Evolutionary conservation across 1,284 basidiomycete species (phyloP).

Genomic region (Wallemia hederae): DNA sequence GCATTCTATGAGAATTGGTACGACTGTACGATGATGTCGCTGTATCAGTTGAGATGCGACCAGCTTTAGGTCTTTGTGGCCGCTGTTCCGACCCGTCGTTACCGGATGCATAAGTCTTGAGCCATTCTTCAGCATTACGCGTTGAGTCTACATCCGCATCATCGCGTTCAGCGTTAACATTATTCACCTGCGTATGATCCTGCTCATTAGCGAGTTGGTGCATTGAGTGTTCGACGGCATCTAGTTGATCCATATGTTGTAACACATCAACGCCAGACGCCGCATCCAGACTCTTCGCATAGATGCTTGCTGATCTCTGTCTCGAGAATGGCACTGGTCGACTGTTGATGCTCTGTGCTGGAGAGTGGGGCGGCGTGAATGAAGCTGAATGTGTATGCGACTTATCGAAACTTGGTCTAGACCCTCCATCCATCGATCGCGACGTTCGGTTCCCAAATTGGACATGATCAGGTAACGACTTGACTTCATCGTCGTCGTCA

Average conservation of each 20-base stretch:
- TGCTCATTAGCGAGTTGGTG: neutral
- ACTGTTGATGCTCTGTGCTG: neutral
- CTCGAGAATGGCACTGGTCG: neutral
- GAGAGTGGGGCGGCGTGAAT: neutral
- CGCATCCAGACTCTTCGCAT: neutral
- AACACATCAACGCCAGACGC: slow-evolving; percentile 2
- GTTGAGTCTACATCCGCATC: neutral
- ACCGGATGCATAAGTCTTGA: neutral
- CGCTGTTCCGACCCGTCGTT: neutral
- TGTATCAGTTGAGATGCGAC: neutral
- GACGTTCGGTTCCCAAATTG: neutral
- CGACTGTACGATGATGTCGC: neutral
- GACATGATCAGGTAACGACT: slow-evolving; percentile 7
- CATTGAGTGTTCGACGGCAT: neutral
- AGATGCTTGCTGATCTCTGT: slow-evolving; percentile 1
- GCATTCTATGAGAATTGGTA: neutral
- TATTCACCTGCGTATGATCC: neutral
- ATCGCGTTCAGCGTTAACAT: neutral
- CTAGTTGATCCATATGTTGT: neutral
- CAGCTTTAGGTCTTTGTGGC: too few relatives aligned
- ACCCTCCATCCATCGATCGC: neutral
- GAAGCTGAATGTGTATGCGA: neutral
- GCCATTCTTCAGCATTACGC: neutral
- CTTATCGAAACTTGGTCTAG: neutral
- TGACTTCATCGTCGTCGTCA: slow-evolving; percentile 7